Conservation (phyloP, 768 basidiomycete species). For the Trametes sanguinea region DNA sequence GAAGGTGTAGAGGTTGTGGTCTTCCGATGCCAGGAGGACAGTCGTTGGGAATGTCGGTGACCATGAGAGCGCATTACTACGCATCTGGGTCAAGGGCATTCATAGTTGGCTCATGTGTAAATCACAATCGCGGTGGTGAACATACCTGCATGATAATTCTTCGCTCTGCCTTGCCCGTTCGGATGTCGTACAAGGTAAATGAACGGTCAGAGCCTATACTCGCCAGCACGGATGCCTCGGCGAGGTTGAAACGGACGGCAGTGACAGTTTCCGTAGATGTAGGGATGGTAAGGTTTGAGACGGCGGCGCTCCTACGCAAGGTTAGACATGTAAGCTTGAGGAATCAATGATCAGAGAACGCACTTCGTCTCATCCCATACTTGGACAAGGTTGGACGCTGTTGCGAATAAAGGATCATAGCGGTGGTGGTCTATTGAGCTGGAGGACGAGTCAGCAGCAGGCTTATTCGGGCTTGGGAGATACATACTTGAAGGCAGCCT, state of each 20-base stretch:
- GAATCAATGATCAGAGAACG: too few species aligned
- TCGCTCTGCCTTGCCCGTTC: slow-evolving; percentile 94
- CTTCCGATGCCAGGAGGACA: slow-evolving; percentile 94
- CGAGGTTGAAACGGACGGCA: slow-evolving; percentile 88
- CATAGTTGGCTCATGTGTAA: too few species aligned
- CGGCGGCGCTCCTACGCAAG: slow-evolving; percentile 74
- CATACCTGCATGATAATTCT: slow-evolving; percentile 90
- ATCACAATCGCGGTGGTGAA: too few species aligned
- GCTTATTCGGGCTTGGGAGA: not conserved
- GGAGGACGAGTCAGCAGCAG: slow-evolving; percentile 10
- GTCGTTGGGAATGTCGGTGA: slow-evolving; percentile 94
- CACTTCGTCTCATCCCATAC: slow-evolving; percentile 99
- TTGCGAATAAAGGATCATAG: slow-evolving; percentile 87
- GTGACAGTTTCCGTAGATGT: slow-evolving; percentile 88
- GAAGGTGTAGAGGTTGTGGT: slow-evolving; percentile 98
- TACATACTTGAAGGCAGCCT: slow-evolving; percentile 86
- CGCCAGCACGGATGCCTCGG: slow-evolving; percentile 93
- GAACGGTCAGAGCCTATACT: slow-evolving; percentile 94
- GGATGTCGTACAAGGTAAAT: slow-evolving; percentile 93
- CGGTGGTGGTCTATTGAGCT: slow-evolving; percentile 96
- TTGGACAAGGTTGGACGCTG: slow-evolving; percentile 90
- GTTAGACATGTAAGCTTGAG: too few species aligned
- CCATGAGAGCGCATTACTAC: slow-evolving; percentile 89
- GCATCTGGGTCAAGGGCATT: too few species aligned
- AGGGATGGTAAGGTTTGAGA: slow-evolving; percentile 86